Base-by-base conservation (phyloP, 192 early-diverging fungal species). In the Entomortierella chlamydospora region DNA sequence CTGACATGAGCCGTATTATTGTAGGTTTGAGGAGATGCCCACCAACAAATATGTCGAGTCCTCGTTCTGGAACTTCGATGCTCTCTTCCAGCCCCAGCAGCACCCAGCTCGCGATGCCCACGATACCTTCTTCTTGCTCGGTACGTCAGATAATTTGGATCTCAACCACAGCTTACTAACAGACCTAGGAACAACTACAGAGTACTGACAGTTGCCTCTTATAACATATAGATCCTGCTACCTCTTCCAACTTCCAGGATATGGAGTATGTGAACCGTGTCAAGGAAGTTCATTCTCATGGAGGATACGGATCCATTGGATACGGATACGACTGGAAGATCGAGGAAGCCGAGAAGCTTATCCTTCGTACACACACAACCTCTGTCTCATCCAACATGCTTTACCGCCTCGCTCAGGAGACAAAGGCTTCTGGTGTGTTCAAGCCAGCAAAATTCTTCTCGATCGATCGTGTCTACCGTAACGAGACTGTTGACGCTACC, bases 1-100 rank as follows among this genome's bases (percentile, higher is more conserved):
- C 42, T 61, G 33, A 49, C 45, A 26, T 30, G 29, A 26, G 33
- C 15, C 34, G 5, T 28, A 29, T 55, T 39, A 22, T 22, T 3
- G 41, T 57, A 84, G 83, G 8, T 99, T 99, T 86, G 88, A 92
- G 68, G 98, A 99, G 87, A 99, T 99, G 98, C 96, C 96, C 25
- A 97, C 97, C 57, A 96, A 95, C 90, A 88, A 92, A 73, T 99
- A 93, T 87, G 96, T 95, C 52, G 98, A 99, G 76, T 93, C 92
- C 59, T 94, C 95, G 68, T 99, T 99, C 92, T 99, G 98, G 98
- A 99, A 99, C 87, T 99, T 99, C 83, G 98, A 99, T 83, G 94
- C 97, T 29, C 91, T 99, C 64, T 99, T 97, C 90, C 97, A 98
- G 78, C 97, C 98, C 30, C 97, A 99, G 89, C 95, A 98, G 85